These are phyloP conservation scores for Penicillium crystallinum DNA, from an alignment of 495 filamentous ascomycete genomes.

Conservation along the genomic window DNA sequence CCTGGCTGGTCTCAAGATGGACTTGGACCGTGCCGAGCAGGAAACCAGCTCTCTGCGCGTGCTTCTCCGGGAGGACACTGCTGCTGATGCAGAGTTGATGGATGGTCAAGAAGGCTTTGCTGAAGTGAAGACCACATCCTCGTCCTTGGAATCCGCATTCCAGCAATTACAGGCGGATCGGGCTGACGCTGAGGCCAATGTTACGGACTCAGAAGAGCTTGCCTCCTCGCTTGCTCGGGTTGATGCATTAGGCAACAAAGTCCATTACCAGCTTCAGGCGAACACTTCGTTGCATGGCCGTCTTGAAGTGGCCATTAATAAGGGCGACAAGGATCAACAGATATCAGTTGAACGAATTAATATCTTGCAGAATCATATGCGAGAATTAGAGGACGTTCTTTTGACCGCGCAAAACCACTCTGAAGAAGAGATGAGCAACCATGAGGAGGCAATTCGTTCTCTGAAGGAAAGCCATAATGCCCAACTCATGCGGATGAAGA, in stretches of 20 bases:
- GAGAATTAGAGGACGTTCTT: slow-evolving; percentile 76
- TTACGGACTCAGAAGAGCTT: slow-evolving; percentile 61
- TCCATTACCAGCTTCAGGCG: slow-evolving; percentile 68
- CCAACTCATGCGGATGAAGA: slow-evolving; percentile 73
- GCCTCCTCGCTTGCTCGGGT: slow-evolving; percentile 66
- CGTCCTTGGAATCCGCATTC: slow-evolving; percentile 74
- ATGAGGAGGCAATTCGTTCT: slow-evolving; percentile 77
- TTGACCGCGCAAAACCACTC: slow-evolving; percentile 77
- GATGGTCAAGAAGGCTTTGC: slow-evolving; percentile 42
- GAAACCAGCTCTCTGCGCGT: slow-evolving; percentile 77
- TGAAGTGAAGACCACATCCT: slow-evolving; percentile 55
- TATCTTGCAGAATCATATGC: slow-evolving; percentile 71
- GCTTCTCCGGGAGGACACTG: slow-evolving; percentile 80
- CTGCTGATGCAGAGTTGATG: slow-evolving; percentile 49
- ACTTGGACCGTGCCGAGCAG: slow-evolving; percentile 90
- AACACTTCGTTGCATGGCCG: slow-evolving; percentile 72
- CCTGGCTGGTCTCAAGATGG: slow-evolving; percentile 88
- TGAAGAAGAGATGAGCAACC: slow-evolving; percentile 72
- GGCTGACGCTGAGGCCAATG: slow-evolving; percentile 59
- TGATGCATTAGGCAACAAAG: slow-evolving; percentile 68
- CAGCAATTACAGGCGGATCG: slow-evolving; percentile 75
- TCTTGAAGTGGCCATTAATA: slow-evolving; percentile 78
- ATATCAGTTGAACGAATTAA: slow-evolving; percentile 75
- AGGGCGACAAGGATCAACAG: slow-evolving; percentile 81
- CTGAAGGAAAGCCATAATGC: slow-evolving; percentile 72